Percentiles rank a stretch among this genome's conserved stretches.
These are phyloP conservation scores for Leccinum broughii DNA, from an alignment of 768 basidiomycete genomes.

Conservation along the genomic window DNA sequence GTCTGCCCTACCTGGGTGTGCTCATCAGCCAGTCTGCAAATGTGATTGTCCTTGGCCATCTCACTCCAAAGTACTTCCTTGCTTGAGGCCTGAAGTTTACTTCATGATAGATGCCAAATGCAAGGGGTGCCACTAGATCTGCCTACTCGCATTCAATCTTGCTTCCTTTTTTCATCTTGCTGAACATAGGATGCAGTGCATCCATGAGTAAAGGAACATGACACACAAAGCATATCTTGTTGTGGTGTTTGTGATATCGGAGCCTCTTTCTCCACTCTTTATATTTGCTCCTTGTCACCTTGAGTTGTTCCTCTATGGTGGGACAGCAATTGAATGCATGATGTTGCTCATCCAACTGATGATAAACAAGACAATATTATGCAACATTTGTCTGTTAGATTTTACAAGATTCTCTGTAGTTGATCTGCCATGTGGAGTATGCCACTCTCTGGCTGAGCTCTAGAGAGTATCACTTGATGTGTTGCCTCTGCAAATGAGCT, in stretches of 20 bases:
- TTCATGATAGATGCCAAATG: background rate
- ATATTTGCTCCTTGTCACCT: background rate
- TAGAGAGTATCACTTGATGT: too few relatives aligned
- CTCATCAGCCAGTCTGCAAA: conserved; percentile 7
- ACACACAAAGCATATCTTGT: background rate
- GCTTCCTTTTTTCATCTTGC: background rate
- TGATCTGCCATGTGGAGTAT: too few relatives aligned
- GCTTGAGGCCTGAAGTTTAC: background rate
- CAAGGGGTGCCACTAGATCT: background rate
- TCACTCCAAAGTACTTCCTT: background rate
- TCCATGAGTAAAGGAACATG: background rate
- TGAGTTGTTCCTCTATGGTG: too few relatives aligned
- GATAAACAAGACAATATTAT: too few relatives aligned
- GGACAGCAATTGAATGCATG: too few relatives aligned
- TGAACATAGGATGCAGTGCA: background rate
- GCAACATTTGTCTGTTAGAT: too few relatives aligned
- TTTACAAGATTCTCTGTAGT: too few relatives aligned
- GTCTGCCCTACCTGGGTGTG: background rate
- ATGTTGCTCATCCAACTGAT: too few relatives aligned
- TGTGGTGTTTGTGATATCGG: background rate
- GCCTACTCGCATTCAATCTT: background rate
- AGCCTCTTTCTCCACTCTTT: background rate
- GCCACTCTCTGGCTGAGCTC: too few relatives aligned
- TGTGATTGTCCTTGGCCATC: background rate
- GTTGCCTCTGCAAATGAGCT: too few relatives aligned